Conservation (phyloP, 2,329 filamentous ascomycete species). For the Aspergillus pseudoglaucus region DNA sequence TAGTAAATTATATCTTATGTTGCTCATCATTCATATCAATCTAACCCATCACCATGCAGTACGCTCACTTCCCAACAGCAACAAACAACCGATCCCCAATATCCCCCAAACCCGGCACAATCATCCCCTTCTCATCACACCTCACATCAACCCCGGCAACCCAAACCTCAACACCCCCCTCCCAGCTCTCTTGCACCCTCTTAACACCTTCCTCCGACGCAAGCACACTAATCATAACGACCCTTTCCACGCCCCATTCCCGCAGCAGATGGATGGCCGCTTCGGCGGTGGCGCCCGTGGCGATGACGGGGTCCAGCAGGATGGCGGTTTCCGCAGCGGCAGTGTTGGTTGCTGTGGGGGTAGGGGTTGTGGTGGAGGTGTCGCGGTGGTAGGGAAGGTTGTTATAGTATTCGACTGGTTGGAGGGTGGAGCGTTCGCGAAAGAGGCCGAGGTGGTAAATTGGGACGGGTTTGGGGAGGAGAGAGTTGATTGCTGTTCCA, state of each 20-base stretch:
- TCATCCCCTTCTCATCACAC: slow-evolving; percentile 75
- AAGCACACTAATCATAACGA: slow-evolving; percentile 70
- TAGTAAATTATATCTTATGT: not conserved
- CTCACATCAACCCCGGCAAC: slow-evolving; percentile 68
- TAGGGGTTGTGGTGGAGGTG: slow-evolving; percentile 20
- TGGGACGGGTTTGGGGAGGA: slow-evolving; percentile 73
- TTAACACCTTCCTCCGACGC: slow-evolving; percentile 65
- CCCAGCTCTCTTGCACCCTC: slow-evolving; percentile 70
- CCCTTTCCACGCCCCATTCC: slow-evolving; percentile 83
- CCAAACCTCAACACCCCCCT: slow-evolving; percentile 59
- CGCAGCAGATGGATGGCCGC: slow-evolving; percentile 83
- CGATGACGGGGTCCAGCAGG: slow-evolving; percentile 85
- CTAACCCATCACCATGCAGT: not conserved
- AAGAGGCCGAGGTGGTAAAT: slow-evolving; percentile 94
- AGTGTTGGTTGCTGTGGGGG: slow-evolving; percentile 26
- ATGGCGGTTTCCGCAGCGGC: slow-evolving; percentile 62
- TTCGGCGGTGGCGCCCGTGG: slow-evolving; percentile 81
- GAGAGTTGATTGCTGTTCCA: slow-evolving; percentile 62
- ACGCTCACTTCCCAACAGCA: slow-evolving; percentile 69
- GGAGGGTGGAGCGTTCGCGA: slow-evolving; percentile 77
- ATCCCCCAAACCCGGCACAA: slow-evolving; percentile 83
- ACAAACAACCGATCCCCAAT: slow-evolving; percentile 85
- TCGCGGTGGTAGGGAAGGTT: slow-evolving; percentile 67
- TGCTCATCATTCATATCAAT: not conserved
- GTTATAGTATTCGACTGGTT: slow-evolving; percentile 96